Evolutionary conservation across 2,329 filamentous ascomycete genomes (phyloP), one percentile per base, ranked within the genome.

Genomic region (Cladophialophora exuberans): DNA sequence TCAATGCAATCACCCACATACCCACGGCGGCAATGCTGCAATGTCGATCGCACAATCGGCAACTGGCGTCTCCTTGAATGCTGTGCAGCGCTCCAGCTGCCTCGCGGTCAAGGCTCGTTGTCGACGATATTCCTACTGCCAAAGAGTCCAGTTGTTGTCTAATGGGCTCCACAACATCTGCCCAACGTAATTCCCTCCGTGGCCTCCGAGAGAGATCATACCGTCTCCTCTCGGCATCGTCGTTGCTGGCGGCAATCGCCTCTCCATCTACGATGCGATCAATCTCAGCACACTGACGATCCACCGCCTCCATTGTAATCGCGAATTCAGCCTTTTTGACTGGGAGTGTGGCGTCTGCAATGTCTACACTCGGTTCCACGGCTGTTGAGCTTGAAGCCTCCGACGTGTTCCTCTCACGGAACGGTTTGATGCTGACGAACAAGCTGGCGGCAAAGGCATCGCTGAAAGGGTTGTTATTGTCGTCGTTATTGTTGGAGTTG

Each of bases 231-330:
- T 28, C 38, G 13, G 25, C 17, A 5, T 26, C 36, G 10, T 43
- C 25, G 13, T 43, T 25, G 17, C 25, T 30, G 4, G 26, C n/a
- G 3, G 36, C 10, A 11, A 5, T 43, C 6, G 26, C 25, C 15
- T 42, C 36, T 25, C 38, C 26, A 11, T 35, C 26, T 26, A 51
- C 13, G 1, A 43, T 51, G 26, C 9, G 13, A 26, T 22, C 17
- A 15, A 43, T 31, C 13, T 35, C 28, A n/a, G 31, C 47, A 17
- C 17, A 11, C 28, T 51, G 36, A 10, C 25, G 36, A 30, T 51
- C 47, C 6, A 43, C 47, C 25, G 30, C 22, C 25, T 51, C 38
- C 15, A 51, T 28, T 15, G 47, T 50, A 17, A 22, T 22, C 3
- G 26, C 35, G 10, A 51, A 35, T 22, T 44, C 48, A 3, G 48